phyloP scores from a whole-genome alignment of 805 yeast genomes.

The Sugiyamaella qingdaonensis region DNA sequence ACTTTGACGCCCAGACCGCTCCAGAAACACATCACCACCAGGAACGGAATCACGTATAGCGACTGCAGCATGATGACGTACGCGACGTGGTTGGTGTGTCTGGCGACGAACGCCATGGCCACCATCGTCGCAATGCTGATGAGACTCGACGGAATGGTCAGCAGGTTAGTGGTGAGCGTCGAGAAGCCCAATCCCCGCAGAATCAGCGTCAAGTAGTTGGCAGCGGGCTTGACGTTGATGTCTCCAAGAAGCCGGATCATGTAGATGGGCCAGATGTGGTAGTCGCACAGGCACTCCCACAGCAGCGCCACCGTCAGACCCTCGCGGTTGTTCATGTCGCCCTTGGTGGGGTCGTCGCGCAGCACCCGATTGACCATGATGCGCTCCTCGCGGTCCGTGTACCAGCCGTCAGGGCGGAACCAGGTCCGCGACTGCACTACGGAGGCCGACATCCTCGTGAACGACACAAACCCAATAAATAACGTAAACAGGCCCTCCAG shows the following conservation, averaged over 20 bases:
- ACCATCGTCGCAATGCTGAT: constrained; percentile 24
- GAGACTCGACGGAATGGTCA: constrained; percentile 36
- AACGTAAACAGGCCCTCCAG: constrained; percentile 57
- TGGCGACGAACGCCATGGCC: constrained; percentile 27
- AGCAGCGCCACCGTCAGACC: constrained; percentile 43
- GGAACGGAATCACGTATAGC: constrained; percentile 34
- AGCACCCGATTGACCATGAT: constrained; percentile 55
- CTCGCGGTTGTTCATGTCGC: constrained; percentile 61
- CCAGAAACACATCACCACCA: constrained; percentile 39
- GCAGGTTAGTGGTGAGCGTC: constrained; percentile 48
- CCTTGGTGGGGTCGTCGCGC: constrained; percentile 60
- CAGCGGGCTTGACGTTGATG: constrained; percentile 36
- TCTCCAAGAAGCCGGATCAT: constrained; percentile 42
- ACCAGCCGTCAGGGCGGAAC: constrained; percentile 49
- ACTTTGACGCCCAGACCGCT: constrained; percentile 33
- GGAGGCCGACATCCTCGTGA: constrained; percentile 48
- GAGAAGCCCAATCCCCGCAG: constrained; percentile 48
- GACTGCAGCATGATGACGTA: constrained; percentile 29
- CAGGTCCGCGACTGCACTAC: constrained; percentile 46
- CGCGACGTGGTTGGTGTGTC: constrained; percentile 28
- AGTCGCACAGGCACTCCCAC: constrained; percentile 41
- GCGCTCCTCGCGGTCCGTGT: constrained; percentile 50
- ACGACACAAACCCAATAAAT: constrained; percentile 43
- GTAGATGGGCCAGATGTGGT: constrained; percentile 54
- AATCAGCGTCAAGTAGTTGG: constrained; percentile 45